A percentile compares a stretch with the other conserved stretches of the same genome.
Evolutionary conservation across 495 filamentous ascomycete species (phyloP).

Genomic region (Neurospora sp.): DNA sequence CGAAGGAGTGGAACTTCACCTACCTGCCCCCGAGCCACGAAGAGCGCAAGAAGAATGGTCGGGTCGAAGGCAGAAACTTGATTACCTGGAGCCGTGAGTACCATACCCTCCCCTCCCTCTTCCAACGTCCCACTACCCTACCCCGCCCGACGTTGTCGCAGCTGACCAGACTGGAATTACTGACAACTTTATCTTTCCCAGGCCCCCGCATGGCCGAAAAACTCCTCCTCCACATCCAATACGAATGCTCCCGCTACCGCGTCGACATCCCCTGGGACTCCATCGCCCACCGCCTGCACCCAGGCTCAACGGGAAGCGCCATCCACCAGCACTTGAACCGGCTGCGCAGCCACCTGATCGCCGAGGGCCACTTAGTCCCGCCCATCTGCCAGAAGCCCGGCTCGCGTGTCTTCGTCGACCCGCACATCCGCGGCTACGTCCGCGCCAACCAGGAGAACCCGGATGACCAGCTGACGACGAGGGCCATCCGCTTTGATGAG

Average conservation of each 20-base stretch:
- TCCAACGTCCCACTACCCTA: too few relatives aligned
- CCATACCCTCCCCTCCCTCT: background rate
- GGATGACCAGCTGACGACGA: constrained; percentile 1
- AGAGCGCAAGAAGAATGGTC: constrained; percentile 15
- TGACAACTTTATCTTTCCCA: constrained; percentile 3
- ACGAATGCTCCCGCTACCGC: constrained; percentile 17
- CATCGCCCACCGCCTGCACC: constrained; percentile 22
- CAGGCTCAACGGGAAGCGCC: constrained; percentile 20
- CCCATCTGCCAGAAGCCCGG: constrained; percentile 15
- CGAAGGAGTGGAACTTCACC: constrained; percentile 5
- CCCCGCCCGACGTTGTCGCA: background rate
- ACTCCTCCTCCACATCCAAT: constrained; percentile 22
- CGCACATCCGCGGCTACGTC: constrained; percentile 21
- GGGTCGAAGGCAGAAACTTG: constrained; percentile 19
- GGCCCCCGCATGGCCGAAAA: constrained; percentile 30
- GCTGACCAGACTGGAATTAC: background rate
- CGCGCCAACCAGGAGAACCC: constrained; percentile 8
- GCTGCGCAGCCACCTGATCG: constrained; percentile 15
- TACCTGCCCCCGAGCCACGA: constrained; percentile 1
- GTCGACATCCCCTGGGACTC: constrained; percentile 22
- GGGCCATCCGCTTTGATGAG: constrained; percentile 20
- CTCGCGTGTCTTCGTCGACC: constrained; percentile 3
- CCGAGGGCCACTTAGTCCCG: constrained; percentile 27
- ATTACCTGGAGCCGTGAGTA: constrained; percentile 27
- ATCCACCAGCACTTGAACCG: constrained; percentile 22